These are phyloP conservation scores for Aplosporella prunicola DNA, from an alignment of 2,329 filamentous ascomycete genomes.

Conservation along the genomic window DNA sequence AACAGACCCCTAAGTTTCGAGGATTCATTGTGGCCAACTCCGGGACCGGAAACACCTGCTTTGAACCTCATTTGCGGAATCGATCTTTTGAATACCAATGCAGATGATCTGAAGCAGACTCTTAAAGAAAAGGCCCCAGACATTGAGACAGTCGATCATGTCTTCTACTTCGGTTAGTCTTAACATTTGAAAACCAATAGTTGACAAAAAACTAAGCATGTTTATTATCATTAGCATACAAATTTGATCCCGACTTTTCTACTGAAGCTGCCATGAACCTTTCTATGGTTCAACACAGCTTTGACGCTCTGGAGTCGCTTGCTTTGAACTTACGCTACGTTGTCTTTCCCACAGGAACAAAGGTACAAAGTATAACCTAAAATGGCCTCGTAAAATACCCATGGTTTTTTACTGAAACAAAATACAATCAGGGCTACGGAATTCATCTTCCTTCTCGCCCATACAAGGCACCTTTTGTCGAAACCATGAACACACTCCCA, in stretches of 20 bases:
- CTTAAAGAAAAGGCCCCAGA: slow-evolving; percentile 21
- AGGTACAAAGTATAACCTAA: slow-evolving; percentile 19
- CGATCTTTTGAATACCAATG: slow-evolving; percentile 19
- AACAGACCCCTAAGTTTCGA: slow-evolving; percentile 30
- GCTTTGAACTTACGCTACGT: slow-evolving; percentile 24
- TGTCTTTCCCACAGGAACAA: slow-evolving; percentile 25
- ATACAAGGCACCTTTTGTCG: slow-evolving; percentile 22
- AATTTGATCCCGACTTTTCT: slow-evolving; percentile 11
- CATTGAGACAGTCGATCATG: slow-evolving; percentile 24
- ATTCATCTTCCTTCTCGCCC: slow-evolving; percentile 19
- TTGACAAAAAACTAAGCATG: slow-evolving; percentile 14
- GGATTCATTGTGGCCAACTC: slow-evolving; percentile 26
- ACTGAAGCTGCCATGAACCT: slow-evolving; percentile 21
- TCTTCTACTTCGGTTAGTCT: slow-evolving; percentile 28
- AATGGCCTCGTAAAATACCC: slow-evolving; percentile 15
- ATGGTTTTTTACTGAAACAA: slow-evolving; percentile 15
- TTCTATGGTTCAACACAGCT: slow-evolving; percentile 24
- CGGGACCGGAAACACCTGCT: slow-evolving; percentile 11
- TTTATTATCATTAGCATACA: slow-evolving; percentile 16
- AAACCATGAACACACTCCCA: slow-evolving; percentile 15
- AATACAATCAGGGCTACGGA: slow-evolving; percentile 14
- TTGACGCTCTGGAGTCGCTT: slow-evolving; percentile 22
- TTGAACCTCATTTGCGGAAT: slow-evolving; percentile 26
- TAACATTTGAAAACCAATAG: neutral
- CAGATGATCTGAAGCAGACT: slow-evolving; percentile 15